Conservation (phyloP, 202 grass and related monocot species). For the Zizania palustris region DNA sequence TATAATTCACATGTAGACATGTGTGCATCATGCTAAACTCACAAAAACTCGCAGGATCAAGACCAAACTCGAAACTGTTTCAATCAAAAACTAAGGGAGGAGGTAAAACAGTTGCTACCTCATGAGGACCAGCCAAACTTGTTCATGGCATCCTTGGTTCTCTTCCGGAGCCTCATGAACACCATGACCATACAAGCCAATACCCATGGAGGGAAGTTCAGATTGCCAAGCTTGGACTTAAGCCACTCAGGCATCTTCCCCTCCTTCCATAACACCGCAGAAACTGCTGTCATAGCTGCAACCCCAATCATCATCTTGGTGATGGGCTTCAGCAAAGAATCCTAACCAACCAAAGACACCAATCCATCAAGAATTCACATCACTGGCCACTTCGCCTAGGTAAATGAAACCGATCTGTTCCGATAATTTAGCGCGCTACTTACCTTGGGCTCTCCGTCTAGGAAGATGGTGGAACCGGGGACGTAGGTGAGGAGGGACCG, state of each 20-base stretch:
- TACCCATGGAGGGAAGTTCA: constrained; percentile 87
- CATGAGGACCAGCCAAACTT: constrained; percentile 68
- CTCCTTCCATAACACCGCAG: constrained; percentile 66
- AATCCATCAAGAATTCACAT: background rate
- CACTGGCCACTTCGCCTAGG: background rate
- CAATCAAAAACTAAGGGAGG: too few relatives aligned
- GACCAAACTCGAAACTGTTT: background rate
- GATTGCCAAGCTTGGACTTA: constrained; percentile 45
- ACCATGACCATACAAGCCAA: constrained; percentile 84
- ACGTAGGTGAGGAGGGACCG: constrained; percentile 81
- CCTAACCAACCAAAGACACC: constrained; percentile 53
- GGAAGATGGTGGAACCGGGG: constrained; percentile 56
- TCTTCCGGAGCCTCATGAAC: constrained; percentile 80
- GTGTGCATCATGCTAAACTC: constrained; percentile 11
- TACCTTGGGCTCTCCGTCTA: constrained; percentile 96
- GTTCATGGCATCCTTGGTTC: constrained; percentile 75
- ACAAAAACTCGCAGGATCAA: background rate
- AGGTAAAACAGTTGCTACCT: constrained; percentile 26
- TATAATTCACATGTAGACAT: constrained; percentile 23
- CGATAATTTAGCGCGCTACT: background rate
- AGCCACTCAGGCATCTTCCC: constrained; percentile 73
- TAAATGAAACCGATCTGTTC: background rate
- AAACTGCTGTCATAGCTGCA: constrained; percentile 50
- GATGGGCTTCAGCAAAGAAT: constrained; percentile 89
- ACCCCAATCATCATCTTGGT: constrained; percentile 76